Base-by-base conservation (phyloP, 495 filamentous ascomycete genomes). In the Penicillium angulare region DNA sequence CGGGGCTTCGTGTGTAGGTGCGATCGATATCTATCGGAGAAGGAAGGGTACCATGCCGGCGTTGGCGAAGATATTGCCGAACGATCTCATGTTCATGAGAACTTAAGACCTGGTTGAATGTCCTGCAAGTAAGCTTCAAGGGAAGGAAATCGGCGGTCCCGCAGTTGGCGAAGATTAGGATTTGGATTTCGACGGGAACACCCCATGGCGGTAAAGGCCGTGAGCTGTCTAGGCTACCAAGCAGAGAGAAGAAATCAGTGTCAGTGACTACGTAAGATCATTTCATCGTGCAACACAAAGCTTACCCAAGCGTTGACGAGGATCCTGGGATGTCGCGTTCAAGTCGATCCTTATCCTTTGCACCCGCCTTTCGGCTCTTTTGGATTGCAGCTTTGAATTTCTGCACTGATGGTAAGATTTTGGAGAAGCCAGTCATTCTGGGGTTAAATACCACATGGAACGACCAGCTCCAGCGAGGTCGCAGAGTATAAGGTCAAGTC, bases 31-130 rank as follows among this genome's bases (percentile, higher is more conserved):
- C 65, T 24, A 73, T 66, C 2, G 71, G 68, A 12, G 72, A 75
- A 5, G 73, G 73, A 12, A 76, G 69, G n/a, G 70, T 75, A 38
- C 72, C 73, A 49, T 75, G 72, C 7, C 73, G 72, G 43, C 69
- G 71, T 31, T 65, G 66, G 22, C 71, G 73, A 31, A 76, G 67
- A 52, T 75, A 76, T 48, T 68, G 61, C 3, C 72, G 70, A 21
- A 67, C 63, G 33, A 76, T 74, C 29, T 55, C 56, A 38, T 71
- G 66, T 54, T 76, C 73, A n/a, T 76, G 65, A 3, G 53, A 50
- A 23, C 49, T 59, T 40, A 76, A 53, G n/a, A 72, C 39, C 13
- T 71, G 43, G 40, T 64, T 56, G 31, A 76, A 76, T 20, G 62
- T 52, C 49, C 61, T 65, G 60, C 72, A 76, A 46, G 73, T 67